Conservation (phyloP, 805 yeast species). For the Lipomyces starkeyi region DNA sequence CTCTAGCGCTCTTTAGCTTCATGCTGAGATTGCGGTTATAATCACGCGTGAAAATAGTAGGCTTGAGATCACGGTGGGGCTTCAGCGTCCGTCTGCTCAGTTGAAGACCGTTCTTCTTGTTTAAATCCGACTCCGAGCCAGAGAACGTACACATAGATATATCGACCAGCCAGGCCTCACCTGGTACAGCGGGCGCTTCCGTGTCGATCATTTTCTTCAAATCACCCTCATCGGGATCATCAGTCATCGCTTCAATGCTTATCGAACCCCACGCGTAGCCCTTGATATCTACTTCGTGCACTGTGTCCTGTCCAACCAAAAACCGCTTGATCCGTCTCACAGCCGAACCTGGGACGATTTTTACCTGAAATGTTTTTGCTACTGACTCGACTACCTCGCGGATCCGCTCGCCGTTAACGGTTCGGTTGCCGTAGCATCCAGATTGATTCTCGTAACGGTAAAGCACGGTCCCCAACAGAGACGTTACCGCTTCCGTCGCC, state of each 20-base stretch:
- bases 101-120: constrained; percentile 41
- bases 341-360: constrained; percentile 89
- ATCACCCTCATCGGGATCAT: constrained; percentile 38
- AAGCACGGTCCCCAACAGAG: constrained; percentile 55
- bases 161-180: constrained; percentile 88
- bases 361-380: constrained; percentile 82
- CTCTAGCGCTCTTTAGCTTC: constrained; percentile 75
- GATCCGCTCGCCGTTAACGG: constrained; percentile 71
- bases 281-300: constrained; percentile 89
- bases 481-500: constrained; percentile 84
- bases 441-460: constrained; percentile 16
- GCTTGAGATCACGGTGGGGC: constrained; percentile 49
- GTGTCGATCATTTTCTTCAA: constrained; percentile 47
- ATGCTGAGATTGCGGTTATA: constrained; percentile 56
- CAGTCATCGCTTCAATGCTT: constrained; percentile 36
- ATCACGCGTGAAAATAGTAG: constrained; percentile 83
- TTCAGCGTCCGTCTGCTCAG: constrained; percentile 42
- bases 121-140: constrained; percentile 54
- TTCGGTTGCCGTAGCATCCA: constrained; percentile 31
- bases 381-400: constrained; percentile 81
- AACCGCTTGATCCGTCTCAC: constrained; percentile 91
- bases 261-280: constrained; percentile 63
- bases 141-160: constrained; percentile 76
- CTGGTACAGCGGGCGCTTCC: constrained; percentile 69
- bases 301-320: constrained; percentile 92